Evolutionary conservation across 176 grass and related monocot species (phyloP).

Genomic region (Thalia dealbata): DNA sequence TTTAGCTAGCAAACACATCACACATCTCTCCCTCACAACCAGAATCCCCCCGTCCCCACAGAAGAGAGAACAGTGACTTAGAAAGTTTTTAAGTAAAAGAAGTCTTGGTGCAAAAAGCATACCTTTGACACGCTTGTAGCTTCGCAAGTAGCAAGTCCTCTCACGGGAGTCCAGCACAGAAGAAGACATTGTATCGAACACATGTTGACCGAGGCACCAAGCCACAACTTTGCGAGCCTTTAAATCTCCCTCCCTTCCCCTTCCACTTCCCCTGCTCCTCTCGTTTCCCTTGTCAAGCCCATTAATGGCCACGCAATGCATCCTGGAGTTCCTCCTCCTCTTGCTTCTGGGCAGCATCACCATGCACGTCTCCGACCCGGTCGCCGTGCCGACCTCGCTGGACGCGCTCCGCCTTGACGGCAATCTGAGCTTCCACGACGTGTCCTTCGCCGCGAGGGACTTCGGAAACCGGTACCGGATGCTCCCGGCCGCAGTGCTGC

Average conservation of each 20-base stretch:
- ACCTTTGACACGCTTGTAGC: slow-evolving; percentile 23
- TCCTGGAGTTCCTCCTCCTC: slow-evolving; percentile 33
- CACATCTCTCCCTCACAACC: not conserved
- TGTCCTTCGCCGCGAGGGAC: not conserved
- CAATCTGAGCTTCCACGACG: not conserved
- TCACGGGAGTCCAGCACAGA: too few relatives aligned
- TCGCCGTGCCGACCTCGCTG: slow-evolving; percentile 1
- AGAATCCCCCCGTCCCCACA: slow-evolving; percentile 2
- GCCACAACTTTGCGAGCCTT: slow-evolving; percentile 21
- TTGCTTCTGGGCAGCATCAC: slow-evolving; percentile 4
- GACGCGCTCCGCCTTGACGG: not conserved
- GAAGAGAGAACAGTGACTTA: not conserved
- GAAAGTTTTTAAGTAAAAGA: too few relatives aligned
- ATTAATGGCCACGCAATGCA: slow-evolving; percentile 19
- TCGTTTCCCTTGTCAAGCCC: not conserved
- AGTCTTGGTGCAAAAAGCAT: too few relatives aligned
- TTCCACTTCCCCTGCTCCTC: slow-evolving; percentile 20
- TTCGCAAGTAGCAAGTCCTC: slow-evolving; percentile 29
- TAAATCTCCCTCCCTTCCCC: slow-evolving; percentile 60
- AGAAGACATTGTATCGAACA: slow-evolving; percentile 7
- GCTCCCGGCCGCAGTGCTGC: not conserved
- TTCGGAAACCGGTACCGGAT: slow-evolving; percentile 3
- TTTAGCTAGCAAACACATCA: too few relatives aligned
- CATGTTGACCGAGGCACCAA: slow-evolving; percentile 55
- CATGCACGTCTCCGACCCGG: slow-evolving; percentile 15